Evolutionary conservation across 129 eudicot genomes (phyloP), one percentile per base, ranked within the genome.

Genomic region (Tanacetum coccineum): DNA sequence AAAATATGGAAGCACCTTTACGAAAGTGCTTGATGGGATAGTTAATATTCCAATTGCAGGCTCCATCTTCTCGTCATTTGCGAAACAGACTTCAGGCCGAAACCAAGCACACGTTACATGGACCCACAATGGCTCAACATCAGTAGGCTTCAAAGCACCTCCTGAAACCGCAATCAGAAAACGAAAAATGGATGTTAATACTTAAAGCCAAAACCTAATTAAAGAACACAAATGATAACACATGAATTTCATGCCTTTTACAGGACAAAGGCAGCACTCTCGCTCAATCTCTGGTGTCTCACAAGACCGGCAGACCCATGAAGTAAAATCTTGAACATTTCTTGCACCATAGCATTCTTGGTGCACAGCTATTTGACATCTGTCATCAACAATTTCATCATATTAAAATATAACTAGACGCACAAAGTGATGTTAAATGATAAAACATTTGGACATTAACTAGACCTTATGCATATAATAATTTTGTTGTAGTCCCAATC

Each of bases 401-500:
- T 52, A 61, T 63, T 26, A 10, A 22, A 70, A 18, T 66, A 25
- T 14, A 49, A 14, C 2, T 15, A 14, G 46, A 67, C 64, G 13
- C 64, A 68, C 32, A 5, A 52, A 12, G 66, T 14, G 48, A 54
- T 42, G 72, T 59, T 50, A 32, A 15, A 25, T 4, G 28, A 75
- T 19, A 22, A 52, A 39, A 75, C 4, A 17, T 50, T 59, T 59
- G 64, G 26, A 60, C 52, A 8, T 17, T 46, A 59, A 65, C 17
- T 12, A 11, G 62, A 93, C 96, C 99, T 93, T 78, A 75, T 89
- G 81, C 99, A 93, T 48, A 93, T 93, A 58, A 93, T 93, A 66
- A 93, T 93, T 78, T 93, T 93, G 76, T 93, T 93, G 88, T 86
- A 88, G 81, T 93, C 99, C 95, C 95, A 93, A 79, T 93, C 99